These are phyloP conservation scores for Lipomyces lipofer DNA, from an alignment of 805 yeast species.

Conservation along the genomic window DNA sequence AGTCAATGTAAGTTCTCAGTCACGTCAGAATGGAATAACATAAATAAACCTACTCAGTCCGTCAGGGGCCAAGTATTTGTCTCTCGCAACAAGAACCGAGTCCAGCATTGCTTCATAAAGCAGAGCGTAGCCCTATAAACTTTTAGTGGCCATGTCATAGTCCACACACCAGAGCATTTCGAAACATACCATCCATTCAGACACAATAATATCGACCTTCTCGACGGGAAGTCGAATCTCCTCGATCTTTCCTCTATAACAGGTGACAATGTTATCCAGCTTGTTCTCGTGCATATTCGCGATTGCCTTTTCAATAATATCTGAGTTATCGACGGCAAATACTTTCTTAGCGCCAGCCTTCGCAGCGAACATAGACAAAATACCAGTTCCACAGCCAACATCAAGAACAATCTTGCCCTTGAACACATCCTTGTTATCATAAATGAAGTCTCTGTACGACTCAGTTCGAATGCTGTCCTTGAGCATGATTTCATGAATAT, in stretches of 20 bases:
- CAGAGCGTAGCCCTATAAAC: constrained; percentile 73
- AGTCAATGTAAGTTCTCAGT: too few species aligned
- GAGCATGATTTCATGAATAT: constrained; percentile 98
- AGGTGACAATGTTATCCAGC: constrained; percentile 77
- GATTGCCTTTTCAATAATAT: constrained; percentile 94
- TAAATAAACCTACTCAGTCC: too few species aligned
- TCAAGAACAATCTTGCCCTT: constrained; percentile 92
- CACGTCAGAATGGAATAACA: background rate
- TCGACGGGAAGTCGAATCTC: constrained; percentile 82
- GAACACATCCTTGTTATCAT: constrained; percentile 83
- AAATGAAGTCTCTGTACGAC: constrained; percentile 87
- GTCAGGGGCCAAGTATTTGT: constrained; percentile 70
- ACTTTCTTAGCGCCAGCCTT: constrained; percentile 99
- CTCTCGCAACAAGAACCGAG: constrained; percentile 92
- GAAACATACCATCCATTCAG: constrained; percentile 85
- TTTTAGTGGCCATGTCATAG: background rate
- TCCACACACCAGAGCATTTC: background rate
- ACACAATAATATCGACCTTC: constrained; percentile 89
- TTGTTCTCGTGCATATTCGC: constrained; percentile 85
- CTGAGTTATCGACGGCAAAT: constrained; percentile 95
- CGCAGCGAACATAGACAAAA: constrained; percentile 95
- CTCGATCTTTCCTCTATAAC: constrained; percentile 90
- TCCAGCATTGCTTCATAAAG: constrained; percentile 97
- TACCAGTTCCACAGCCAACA: constrained; percentile 99
- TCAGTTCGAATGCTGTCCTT: constrained; percentile 92